Evolutionary conservation across 768 basidiomycete species (phyloP).

Genomic region (Suillus hirtellus): DNA sequence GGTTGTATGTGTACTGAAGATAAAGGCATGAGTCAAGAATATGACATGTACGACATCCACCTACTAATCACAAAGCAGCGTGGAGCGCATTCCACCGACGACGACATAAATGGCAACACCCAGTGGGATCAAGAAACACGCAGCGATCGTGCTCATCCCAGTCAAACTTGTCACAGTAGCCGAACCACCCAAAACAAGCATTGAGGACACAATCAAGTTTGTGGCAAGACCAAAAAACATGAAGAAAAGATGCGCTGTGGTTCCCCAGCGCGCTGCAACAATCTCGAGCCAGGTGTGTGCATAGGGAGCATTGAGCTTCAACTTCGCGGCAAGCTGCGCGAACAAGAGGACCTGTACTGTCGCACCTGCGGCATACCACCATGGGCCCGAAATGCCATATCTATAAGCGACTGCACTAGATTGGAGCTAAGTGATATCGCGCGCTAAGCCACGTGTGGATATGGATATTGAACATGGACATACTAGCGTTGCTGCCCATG

Average conservation of each 20-base stretch:
- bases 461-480: slow-evolving; percentile 10
- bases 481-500: slow-evolving; percentile 78
- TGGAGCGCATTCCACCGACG: slow-evolving; percentile 85
- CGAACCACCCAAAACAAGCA: slow-evolving; percentile 77
- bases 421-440: slow-evolving; percentile 52
- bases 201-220: slow-evolving; percentile 87
- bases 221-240: slow-evolving; percentile 93
- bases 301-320: slow-evolving; percentile 88
- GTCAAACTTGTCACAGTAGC: slow-evolving; percentile 88
- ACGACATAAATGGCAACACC: slow-evolving; percentile 89
- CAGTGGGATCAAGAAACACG: slow-evolving; percentile 87
- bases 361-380: slow-evolving; percentile 93
- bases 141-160: slow-evolving; percentile 87
- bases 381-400: slow-evolving; percentile 82
- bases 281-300: slow-evolving; percentile 92
- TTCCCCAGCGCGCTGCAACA: slow-evolving; percentile 79
- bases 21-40: neutral
- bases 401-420: slow-evolving; percentile 84
- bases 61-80: slow-evolving; percentile 83
- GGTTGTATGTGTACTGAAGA: slow-evolving; percentile 74
- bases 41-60: slow-evolving; percentile 24
- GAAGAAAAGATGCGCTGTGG: slow-evolving; percentile 75
- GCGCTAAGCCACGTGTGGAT: neutral
- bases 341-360: slow-evolving; percentile 90
- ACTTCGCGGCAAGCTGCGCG: slow-evolving; percentile 85